phyloP scores from a whole-genome alignment of 2,329 filamentous ascomycete species.

The Trichoderma polysporum region DNA sequence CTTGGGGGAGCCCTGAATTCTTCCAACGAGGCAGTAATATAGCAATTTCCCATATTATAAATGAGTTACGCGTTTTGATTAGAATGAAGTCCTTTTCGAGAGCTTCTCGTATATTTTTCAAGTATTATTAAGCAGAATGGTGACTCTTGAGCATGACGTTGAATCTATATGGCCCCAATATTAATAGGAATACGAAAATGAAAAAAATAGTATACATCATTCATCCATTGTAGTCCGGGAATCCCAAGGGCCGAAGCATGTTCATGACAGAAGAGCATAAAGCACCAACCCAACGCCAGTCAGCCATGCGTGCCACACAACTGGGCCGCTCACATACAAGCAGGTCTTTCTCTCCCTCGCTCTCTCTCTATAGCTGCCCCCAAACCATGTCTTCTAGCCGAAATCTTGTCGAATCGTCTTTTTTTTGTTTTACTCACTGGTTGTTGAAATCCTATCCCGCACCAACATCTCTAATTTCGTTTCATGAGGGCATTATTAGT shows the following conservation, averaged over 20 bases:
- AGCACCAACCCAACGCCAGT: constrained; percentile 20
- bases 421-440: neutral
- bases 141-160: neutral
- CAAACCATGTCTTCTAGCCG: constrained; percentile 5
- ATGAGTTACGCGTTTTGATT: no score
- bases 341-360: neutral
- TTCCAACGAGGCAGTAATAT: neutral
- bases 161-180: constrained; percentile 12
- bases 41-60: neutral
- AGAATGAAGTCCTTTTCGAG: neutral
- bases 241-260: neutral
- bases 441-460: constrained; percentile 6
- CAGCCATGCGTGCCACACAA: constrained; percentile 5
- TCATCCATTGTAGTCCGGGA: neutral
- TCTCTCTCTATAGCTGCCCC: constrained; percentile 2
- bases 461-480: constrained; percentile 3
- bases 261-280: constrained; percentile 13
- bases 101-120: neutral
- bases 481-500: constrained; percentile 15
- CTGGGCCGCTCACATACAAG: constrained; percentile 11
- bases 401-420: constrained; percentile 1
- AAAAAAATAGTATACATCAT: constrained; percentile 11
- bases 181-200: constrained; percentile 3
- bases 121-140: neutral
- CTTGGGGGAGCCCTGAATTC: neutral